Evolutionary conservation across 352 stramenopile genomes (phyloP).

Genomic region (Globisporangium mamillatum): DNA sequence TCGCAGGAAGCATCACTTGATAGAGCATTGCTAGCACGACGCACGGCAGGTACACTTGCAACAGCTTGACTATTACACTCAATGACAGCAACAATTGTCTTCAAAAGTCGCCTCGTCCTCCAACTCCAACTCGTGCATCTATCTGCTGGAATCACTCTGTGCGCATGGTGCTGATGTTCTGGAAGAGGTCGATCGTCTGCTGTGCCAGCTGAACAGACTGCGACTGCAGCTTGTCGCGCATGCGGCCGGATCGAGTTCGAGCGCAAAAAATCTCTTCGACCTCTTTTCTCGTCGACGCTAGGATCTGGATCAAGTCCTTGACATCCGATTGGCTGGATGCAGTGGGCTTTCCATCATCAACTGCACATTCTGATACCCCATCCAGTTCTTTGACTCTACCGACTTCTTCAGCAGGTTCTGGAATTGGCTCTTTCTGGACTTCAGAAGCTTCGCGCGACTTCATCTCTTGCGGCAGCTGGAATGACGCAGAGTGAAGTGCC

Average conservation of each 20-base stretch:
- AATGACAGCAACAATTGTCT: not conserved
- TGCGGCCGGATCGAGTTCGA: slow-evolving; percentile 53
- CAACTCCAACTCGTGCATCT: not conserved
- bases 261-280: slow-evolving; percentile 43
- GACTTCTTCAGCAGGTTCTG: not conserved
- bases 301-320: slow-evolving; percentile 60
- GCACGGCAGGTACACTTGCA: not conserved
- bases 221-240: slow-evolving; percentile 65
- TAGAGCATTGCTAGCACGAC: not conserved
- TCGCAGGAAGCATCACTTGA: not conserved
- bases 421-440: not conserved
- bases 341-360: slow-evolving; percentile 22
- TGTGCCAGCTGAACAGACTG: slow-evolving; percentile 57
- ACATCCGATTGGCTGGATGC: slow-evolving; percentile 23
- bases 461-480: slow-evolving; percentile 26
- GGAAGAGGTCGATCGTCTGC: slow-evolving; percentile 64
- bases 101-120: not conserved
- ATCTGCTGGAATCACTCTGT: not conserved
- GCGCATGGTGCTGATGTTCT: slow-evolving; percentile 53
- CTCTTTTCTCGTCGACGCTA: slow-evolving; percentile 44
- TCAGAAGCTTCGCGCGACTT: not conserved
- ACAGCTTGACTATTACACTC: not conserved
- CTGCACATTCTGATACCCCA: not conserved
- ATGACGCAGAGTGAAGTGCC: slow-evolving; percentile 40
- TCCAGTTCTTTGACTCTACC: slow-evolving; percentile 7